Percentiles rank a stretch among this genome's conserved stretches.
Evolutionary conservation across 2,329 filamentous ascomycete species (phyloP).

Genomic region (Fusarium udum): DNA sequence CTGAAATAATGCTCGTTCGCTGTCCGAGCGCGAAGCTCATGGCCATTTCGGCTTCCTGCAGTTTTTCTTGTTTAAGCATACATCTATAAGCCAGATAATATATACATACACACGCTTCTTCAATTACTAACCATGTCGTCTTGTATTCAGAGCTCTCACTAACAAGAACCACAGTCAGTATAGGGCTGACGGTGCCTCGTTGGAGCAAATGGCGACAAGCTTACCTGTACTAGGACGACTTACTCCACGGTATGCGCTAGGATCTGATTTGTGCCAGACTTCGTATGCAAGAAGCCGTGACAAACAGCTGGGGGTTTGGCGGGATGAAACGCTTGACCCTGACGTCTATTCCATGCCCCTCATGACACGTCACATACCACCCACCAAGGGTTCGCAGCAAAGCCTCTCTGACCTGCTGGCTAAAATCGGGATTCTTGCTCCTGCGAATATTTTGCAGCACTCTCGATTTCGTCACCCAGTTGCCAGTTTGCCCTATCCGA

Average conservation of each 20-base stretch:
- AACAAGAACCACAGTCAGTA: background rate
- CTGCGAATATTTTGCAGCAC: background rate
- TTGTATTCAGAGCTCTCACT: conserved; percentile 12
- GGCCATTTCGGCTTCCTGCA: background rate
- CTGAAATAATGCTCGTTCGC: conserved; percentile 9
- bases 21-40: background rate
- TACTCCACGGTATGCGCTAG: conserved; percentile 16
- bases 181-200: conserved; percentile 24
- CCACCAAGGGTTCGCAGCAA: conserved; percentile 37
- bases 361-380: conserved; percentile 44
- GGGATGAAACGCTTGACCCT: conserved; percentile 43
- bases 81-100: background rate
- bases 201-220: conserved; percentile 19
- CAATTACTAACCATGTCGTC: background rate
- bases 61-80: conserved; percentile 7
- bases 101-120: background rate
- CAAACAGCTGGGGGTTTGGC: conserved; percentile 37
- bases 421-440: conserved; percentile 3
- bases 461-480: background rate
- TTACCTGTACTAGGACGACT: background rate
- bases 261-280: conserved; percentile 34
- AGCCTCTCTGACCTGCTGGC: conserved; percentile 19
- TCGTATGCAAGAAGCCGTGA: conserved; percentile 33
- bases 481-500: conserved; percentile 3
- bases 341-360: conserved; percentile 36